A percentile compares a stretch with the other conserved stretches of the same genome.
Evolutionary conservation across 2,329 filamentous ascomycete species (phyloP).

Genomic region (Thermomyces lanuginosus): DNA sequence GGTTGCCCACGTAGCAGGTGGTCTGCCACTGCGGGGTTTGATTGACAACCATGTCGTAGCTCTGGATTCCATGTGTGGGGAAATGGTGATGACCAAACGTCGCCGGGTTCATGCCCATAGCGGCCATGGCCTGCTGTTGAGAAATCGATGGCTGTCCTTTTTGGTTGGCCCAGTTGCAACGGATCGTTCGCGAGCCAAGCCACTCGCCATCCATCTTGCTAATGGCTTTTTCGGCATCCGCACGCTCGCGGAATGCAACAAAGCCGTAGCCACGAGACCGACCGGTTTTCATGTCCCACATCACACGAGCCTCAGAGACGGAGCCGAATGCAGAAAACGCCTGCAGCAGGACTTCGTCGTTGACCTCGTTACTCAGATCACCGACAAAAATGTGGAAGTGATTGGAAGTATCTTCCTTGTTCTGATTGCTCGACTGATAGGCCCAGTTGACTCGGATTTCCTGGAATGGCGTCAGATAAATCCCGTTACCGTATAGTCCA

Average conservation of each 20-base stretch:
- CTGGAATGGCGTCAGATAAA: conserved; percentile 31
- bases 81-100: conserved; percentile 96
- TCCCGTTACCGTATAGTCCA: conserved; percentile 1
- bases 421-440: conserved; percentile 86
- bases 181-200: conserved; percentile 93
- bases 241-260: conserved; percentile 86
- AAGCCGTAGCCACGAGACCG: conserved; percentile 95
- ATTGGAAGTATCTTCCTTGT: conserved; percentile 93
- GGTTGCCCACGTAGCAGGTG: conserved; percentile 91
- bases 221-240: conserved; percentile 86
- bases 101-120: conserved; percentile 95
- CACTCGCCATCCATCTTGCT: conserved; percentile 98
- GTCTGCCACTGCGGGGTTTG: conserved; percentile 98
- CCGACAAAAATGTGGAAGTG: conserved; percentile 99
- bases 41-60: conserved; percentile 89
- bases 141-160: conserved; percentile 99
- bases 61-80: conserved; percentile 88
- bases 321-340: conserved; percentile 92
- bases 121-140: conserved; percentile 90
- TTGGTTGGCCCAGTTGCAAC: conserved; percentile 99
- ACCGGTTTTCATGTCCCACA: conserved; percentile 99
- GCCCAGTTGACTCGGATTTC: conserved; percentile 99
- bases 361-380: conserved; percentile 95
- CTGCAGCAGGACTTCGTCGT: conserved; percentile 83
- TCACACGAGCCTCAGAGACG: conserved; percentile 93